Evolutionary conservation across 2,329 filamentous ascomycete species (phyloP).

Genomic region (Juglanconis sp.): DNA sequence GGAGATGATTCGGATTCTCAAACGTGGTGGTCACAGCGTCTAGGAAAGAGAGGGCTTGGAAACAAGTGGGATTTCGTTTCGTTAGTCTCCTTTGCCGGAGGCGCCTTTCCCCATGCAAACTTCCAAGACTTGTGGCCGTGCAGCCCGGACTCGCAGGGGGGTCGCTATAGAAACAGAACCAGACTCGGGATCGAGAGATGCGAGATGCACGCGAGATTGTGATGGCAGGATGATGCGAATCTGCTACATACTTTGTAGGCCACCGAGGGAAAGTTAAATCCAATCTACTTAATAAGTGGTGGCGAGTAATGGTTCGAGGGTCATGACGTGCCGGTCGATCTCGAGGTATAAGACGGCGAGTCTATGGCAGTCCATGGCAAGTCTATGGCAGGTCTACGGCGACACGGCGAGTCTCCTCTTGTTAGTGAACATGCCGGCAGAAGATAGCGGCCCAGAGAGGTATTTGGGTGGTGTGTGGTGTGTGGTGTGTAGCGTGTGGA

Average conservation of each 20-base stretch:
- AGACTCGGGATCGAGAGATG: background rate
- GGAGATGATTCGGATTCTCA: background rate
- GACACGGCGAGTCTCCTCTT: too few species aligned
- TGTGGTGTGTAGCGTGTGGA: too few species aligned
- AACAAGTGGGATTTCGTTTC: slow-evolving; percentile 5
- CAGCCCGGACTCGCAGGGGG: too few species aligned
- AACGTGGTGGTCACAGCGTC: background rate
- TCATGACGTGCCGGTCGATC: background rate
- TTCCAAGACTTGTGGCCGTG: background rate
- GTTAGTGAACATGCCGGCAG: too few species aligned
- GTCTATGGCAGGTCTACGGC: too few species aligned
- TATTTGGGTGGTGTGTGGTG: too few species aligned
- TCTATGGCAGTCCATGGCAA: too few species aligned
- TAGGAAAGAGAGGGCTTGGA: background rate
- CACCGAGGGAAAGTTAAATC: background rate
- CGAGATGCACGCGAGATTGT: background rate
- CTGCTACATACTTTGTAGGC: too few species aligned
- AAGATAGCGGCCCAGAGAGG: too few species aligned
- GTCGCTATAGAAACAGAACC: background rate
- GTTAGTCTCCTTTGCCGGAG: background rate
- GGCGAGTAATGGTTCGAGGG: background rate
- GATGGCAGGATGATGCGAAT: too few species aligned
- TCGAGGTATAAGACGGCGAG: too few species aligned
- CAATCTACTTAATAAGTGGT: background rate
- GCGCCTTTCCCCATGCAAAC: background rate